Base-by-base conservation (phyloP, 805 yeast genomes). In the Torulaspora delbrueckii region DNA sequence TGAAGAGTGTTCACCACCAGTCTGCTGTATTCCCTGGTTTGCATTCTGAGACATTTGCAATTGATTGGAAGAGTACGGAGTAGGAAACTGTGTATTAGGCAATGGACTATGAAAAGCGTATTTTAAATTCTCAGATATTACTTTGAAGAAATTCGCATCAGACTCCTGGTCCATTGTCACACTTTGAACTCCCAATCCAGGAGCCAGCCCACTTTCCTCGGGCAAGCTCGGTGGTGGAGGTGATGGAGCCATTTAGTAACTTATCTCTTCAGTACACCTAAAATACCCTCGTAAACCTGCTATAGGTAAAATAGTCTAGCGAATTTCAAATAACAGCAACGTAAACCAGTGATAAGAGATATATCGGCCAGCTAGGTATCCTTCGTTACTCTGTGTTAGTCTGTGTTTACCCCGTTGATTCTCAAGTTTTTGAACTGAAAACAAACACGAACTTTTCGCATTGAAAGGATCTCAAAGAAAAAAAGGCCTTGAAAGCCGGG, bases 61-160 rank as follows among this genome's bases (percentile, higher is more conserved):
- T 26, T 58, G 61, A 30, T 57, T 56, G 23, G 59, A 52, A 2
- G 68, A 60, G 45, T 62, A 64, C 1, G 68, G 68, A 0, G 68
- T 64, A 26, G 68, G 68, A 24, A 63, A 60, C 32, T 63, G 65
- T 8, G 64, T 60, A 13, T 60, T 60, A 4, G 64, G 66, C 14
- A 59, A 33, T 2, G 67, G 67, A 46, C 66, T 62, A 37, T 60
- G 53, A 36, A 62, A 62, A 8, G 58, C 58, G 36, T 58, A 60
- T 43, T 61, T 61, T 38, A 59, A 43, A 32, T 58, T 59, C 25
- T 61, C 64, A 9, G 62, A 51, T 24, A 61, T 51, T 2, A 51
- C 59, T 43, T 56, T 57, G 43, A 60, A 61, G 40, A 61, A 60
- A 31, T 52, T 52, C 8, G 58, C 55, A 41, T 61, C 66, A n/a